These are phyloP conservation scores for Mucor racemosus DNA, from an alignment of 371 early-diverging fungal genomes.

Conservation along the genomic window DNA sequence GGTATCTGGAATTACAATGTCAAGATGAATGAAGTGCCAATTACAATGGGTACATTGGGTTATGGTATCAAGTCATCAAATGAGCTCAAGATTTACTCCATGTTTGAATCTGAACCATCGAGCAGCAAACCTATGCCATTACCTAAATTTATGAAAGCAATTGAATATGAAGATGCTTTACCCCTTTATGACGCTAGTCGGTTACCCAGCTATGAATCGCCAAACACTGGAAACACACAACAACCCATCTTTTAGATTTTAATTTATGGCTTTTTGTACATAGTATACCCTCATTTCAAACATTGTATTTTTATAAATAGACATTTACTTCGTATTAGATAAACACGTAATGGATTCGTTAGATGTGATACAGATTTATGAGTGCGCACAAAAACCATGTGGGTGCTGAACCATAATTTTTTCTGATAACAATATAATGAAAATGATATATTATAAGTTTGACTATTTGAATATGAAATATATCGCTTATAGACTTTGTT, in stretches of 20 bases:
- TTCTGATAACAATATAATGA: too few species aligned
- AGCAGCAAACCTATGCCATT: constrained; percentile 6
- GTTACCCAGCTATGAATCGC: constrained; percentile 66
- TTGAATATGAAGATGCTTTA: constrained; percentile 42
- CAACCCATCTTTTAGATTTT: constrained; percentile 17
- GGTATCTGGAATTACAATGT: constrained; percentile 24
- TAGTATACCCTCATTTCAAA: neutral
- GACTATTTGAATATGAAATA: too few species aligned
- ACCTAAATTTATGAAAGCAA: constrained; percentile 35
- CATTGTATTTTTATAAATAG: neutral
- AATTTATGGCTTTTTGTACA: neutral
- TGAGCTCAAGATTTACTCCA: constrained; percentile 33
- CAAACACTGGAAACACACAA: neutral
- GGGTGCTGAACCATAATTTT: too few species aligned
- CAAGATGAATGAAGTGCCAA: constrained; percentile 15
- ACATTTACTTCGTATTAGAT: neutral
- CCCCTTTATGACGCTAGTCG: constrained; percentile 40
- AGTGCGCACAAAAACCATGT: too few species aligned
- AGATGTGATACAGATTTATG: neutral
- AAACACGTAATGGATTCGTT: neutral
- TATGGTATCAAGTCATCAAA: constrained; percentile 38
- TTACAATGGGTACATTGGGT: constrained; percentile 43
- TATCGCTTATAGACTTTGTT: too few species aligned
- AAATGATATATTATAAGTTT: too few species aligned
- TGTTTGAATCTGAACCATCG: neutral